Conservation (phyloP, 768 basidiomycete species). For the Lentinula boryana region DNA sequence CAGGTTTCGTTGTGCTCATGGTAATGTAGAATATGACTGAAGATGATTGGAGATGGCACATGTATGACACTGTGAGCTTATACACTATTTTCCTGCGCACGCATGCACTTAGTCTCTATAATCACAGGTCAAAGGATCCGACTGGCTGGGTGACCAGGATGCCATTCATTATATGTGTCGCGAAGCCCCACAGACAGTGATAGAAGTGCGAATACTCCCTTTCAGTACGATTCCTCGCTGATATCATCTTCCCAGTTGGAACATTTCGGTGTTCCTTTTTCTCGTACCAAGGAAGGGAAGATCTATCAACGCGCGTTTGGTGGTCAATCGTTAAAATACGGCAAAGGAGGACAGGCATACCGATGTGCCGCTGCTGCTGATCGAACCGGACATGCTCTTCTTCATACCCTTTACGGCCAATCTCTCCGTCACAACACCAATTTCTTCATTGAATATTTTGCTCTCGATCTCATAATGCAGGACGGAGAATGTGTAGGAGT, state of each 20-base stretch:
- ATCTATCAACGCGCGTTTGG: conserved; percentile 99
- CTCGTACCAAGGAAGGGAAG: conserved; percentile 96
- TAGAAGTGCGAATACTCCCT: conserved; percentile 56
- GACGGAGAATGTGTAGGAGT: conserved; percentile 99
- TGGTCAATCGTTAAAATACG: conserved; percentile 93
- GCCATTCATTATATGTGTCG: conserved; percentile 99
- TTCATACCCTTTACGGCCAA: conserved; percentile 99
- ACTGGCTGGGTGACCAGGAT: conserved; percentile 99
- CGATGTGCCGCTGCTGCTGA: conserved; percentile 98
- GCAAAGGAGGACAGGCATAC: conserved; percentile 98
- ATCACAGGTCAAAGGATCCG: conserved; percentile 92
- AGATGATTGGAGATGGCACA: conserved; percentile 99
- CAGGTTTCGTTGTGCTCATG: neutral
- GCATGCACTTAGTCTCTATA: conserved; percentile 9
- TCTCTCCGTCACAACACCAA: conserved; percentile 98
- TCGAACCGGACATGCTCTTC: conserved; percentile 95
- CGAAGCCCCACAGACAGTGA: conserved; percentile 90
- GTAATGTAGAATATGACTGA: conserved; percentile 91
- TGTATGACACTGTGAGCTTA: conserved; percentile 83
- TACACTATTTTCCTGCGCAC: neutral
- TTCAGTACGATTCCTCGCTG: neutral
- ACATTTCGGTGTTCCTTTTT: conserved; percentile 98
- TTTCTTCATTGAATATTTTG: conserved; percentile 99
- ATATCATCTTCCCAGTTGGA: conserved; percentile 60
- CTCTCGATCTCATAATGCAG: conserved; percentile 98